Conservation (phyloP, 306 rosid species). For the Cucurbita maxima region DNA sequence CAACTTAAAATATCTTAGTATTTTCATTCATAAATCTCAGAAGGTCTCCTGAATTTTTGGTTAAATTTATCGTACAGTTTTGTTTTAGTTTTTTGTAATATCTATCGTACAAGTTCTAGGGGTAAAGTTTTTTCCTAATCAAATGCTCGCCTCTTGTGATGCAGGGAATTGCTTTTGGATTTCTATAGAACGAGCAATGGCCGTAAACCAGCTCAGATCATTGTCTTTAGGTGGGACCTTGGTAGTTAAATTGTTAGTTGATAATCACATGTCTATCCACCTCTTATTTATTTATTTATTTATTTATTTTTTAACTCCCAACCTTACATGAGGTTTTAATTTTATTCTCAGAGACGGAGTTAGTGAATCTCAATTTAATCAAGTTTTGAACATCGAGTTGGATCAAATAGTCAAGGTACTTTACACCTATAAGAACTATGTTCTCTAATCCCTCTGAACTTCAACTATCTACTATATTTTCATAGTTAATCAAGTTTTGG, state of each 20-base stretch:
- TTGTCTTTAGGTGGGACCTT: conserved; percentile 64
- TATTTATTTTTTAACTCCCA: background rate
- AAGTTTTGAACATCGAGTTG: conserved; percentile 75
- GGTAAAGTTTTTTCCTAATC: background rate
- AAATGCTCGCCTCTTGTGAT: background rate
- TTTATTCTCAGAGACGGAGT: conserved; percentile 70
- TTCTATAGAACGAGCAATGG: conserved; percentile 51
- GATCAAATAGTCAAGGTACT: conserved; percentile 74
- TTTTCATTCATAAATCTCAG: background rate
- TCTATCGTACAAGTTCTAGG: background rate
- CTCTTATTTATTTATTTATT: too few relatives aligned
- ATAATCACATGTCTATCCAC: background rate
- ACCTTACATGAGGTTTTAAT: conserved; percentile 9
- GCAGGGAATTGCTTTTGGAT: conserved; percentile 86
- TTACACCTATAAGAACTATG: background rate
- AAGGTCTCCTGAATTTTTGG: background rate
- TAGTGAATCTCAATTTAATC: conserved; percentile 77
- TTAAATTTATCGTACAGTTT: background rate
- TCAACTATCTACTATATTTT: background rate
- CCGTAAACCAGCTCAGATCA: conserved; percentile 64
- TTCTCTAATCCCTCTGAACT: background rate
- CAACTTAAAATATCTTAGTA: background rate
- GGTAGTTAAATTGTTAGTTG: background rate
- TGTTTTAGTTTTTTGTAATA: background rate
- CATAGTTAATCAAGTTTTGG: background rate